Percentiles rank a stretch among this genome's conserved stretches.
Conservation (phyloP, 441 rosid species). For the Capsella rubella region DNA sequence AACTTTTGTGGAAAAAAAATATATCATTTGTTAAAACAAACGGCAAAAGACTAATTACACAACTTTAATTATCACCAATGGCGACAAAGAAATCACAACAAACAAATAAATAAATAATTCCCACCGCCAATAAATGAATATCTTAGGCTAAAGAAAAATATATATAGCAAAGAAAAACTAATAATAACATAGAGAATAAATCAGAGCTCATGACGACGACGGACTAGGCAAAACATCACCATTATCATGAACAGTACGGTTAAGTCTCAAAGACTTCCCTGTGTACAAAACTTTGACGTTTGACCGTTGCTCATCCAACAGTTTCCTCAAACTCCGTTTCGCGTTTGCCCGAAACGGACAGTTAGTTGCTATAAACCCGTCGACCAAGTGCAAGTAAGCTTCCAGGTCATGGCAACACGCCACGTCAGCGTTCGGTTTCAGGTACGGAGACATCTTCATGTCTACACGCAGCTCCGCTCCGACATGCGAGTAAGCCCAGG, state of each 20-base stretch:
- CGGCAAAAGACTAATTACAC: neutral
- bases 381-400: slow-evolving; percentile 83
- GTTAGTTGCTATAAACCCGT: slow-evolving; percentile 77
- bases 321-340: slow-evolving; percentile 79
- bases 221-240: slow-evolving; percentile 77
- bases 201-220: slow-evolving; percentile 54
- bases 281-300: slow-evolving; percentile 86
- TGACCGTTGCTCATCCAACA: slow-evolving; percentile 75
- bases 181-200: neutral
- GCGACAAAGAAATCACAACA: neutral
- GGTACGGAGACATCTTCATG: slow-evolving; percentile 73
- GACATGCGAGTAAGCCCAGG: slow-evolving; percentile 67
- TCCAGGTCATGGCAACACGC: slow-evolving; percentile 80
- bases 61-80: neutral
- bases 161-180: neutral
- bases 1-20: neutral
- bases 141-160: neutral
- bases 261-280: slow-evolving; percentile 62
- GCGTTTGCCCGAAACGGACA: slow-evolving; percentile 94
- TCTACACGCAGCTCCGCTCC: slow-evolving; percentile 78
- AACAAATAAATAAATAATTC: neutral
- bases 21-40: neutral
- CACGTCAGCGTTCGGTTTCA: slow-evolving; percentile 73
- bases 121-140: neutral
- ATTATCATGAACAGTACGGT: slow-evolving; percentile 43